Percentiles rank a stretch among this genome's conserved stretches.
phyloP scores from a whole-genome alignment of 352 stramenopile species.

The Phytophthora ohioensis region DNA sequence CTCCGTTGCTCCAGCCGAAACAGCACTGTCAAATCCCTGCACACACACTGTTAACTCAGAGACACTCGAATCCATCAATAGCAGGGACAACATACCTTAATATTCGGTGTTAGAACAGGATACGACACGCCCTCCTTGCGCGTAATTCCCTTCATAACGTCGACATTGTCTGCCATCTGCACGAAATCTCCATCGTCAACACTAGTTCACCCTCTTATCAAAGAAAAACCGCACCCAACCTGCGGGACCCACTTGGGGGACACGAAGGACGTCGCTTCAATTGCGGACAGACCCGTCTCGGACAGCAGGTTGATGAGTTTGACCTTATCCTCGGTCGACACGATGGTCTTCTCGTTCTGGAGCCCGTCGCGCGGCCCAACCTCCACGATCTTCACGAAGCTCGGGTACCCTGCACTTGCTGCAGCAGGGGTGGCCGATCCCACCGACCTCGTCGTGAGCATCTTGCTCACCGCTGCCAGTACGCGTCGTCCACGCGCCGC shows the following conservation, averaged over 20 bases:
- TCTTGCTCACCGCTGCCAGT: conserved; percentile 12
- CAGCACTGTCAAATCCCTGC: conserved; percentile 88
- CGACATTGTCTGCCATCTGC: conserved; percentile 93
- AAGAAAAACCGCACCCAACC: conserved; percentile 32
- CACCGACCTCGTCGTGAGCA: conserved; percentile 14
- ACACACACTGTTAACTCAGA: neutral
- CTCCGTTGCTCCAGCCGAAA: conserved; percentile 89
- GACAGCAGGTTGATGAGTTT: conserved; percentile 92
- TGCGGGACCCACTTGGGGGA: conserved; percentile 97
- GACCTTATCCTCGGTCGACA: conserved; percentile 93
- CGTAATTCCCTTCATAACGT: conserved; percentile 90
- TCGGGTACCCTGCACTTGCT: conserved; percentile 54
- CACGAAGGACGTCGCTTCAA: conserved; percentile 97
- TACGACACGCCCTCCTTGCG: conserved; percentile 86
- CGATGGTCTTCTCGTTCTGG: conserved; percentile 93
- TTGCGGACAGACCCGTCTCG: conserved; percentile 86
- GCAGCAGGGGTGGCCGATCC: conserved; percentile 3
- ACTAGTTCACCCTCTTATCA: neutral
- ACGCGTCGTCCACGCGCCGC: conserved; percentile 1
- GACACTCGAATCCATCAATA: neutral
- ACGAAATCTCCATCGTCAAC: conserved; percentile 16
- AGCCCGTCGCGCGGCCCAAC: conserved; percentile 96
- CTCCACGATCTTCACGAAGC: conserved; percentile 93
- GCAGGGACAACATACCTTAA: conserved; percentile 57
- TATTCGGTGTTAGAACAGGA: conserved; percentile 94